These are phyloP conservation scores for Fusarium nurragi DNA, from an alignment of 2,329 filamentous ascomycete species.

Conservation along the genomic window DNA sequence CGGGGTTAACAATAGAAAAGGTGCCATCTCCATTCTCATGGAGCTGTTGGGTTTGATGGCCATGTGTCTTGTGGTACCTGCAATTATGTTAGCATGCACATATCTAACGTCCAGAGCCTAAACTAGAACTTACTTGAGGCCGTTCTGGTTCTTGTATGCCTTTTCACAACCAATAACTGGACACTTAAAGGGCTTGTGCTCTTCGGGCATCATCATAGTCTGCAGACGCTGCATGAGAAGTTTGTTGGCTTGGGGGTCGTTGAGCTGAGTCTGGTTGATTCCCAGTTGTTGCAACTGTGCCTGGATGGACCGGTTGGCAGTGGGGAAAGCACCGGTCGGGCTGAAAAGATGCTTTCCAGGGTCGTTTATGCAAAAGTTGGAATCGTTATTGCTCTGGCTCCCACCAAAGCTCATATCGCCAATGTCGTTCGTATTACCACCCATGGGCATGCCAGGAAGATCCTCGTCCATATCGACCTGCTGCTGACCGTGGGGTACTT, in stretches of 20 bases:
- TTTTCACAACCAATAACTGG: conserved; percentile 99
- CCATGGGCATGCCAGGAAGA: conserved; percentile 69
- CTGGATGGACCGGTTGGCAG: conserved; percentile 70
- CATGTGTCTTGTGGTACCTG: conserved; percentile 80
- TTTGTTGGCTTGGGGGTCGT: conserved; percentile 77
- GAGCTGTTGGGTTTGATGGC: conserved; percentile 94
- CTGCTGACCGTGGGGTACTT: conserved; percentile 68
- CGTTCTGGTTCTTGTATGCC: conserved; percentile 99
- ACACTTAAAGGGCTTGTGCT: conserved; percentile 97
- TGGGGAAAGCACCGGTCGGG: conserved; percentile 77
- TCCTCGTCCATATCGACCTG: conserved; percentile 78
- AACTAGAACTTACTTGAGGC: conserved; percentile 79
- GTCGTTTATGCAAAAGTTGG: conserved; percentile 81
- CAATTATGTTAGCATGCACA: conserved; percentile 22
- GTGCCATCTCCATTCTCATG: conserved; percentile 97
- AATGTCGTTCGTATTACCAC: conserved; percentile 64
- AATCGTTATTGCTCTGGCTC: conserved; percentile 49
- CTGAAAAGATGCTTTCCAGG: conserved; percentile 94
- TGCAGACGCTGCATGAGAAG: conserved; percentile 66
- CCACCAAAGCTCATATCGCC: conserved; percentile 66
- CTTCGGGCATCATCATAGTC: conserved; percentile 77
- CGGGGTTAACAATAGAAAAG: conserved; percentile 97
- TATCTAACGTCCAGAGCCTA: not conserved
- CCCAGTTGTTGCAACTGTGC: conserved; percentile 77
- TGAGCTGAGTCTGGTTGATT: conserved; percentile 78